Evolutionary conservation across 352 stramenopile genomes (phyloP).

Genomic region (Pythium diclinum): DNA sequence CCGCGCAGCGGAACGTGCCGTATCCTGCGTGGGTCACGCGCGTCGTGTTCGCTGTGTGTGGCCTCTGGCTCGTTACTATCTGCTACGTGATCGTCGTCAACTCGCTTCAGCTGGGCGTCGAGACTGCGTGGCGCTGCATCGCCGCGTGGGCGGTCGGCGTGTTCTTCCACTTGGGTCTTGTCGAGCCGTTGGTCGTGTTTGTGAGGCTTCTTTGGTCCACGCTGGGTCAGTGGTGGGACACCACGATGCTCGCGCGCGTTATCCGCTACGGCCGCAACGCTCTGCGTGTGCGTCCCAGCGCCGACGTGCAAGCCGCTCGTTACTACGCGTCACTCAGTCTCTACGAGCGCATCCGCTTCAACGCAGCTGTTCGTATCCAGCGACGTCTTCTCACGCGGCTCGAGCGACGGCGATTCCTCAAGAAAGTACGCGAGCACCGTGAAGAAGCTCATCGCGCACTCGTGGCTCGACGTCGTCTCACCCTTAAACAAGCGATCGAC

Average conservation of each 20-base stretch:
- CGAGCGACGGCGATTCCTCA: slow-evolving; percentile 47
- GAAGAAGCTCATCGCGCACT: slow-evolving; percentile 42
- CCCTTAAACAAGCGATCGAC: slow-evolving; percentile 49
- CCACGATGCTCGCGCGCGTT: slow-evolving; percentile 38
- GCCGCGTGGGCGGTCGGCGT: slow-evolving; percentile 45
- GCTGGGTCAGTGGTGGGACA: slow-evolving; percentile 53
- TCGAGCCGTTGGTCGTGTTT: slow-evolving; percentile 60
- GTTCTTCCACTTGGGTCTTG: slow-evolving; percentile 40
- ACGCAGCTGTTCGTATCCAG: slow-evolving; percentile 64
- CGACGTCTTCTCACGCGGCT: slow-evolving; percentile 55
- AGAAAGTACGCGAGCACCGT: slow-evolving; percentile 38
- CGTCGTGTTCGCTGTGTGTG: slow-evolving; percentile 44
- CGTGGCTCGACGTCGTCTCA: slow-evolving; percentile 35
- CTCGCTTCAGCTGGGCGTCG: slow-evolving; percentile 42
- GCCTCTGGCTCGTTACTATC: slow-evolving; percentile 43
- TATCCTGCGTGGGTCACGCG: slow-evolving; percentile 69
- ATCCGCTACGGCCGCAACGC: slow-evolving; percentile 42
- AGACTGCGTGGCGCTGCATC: slow-evolving; percentile 53
- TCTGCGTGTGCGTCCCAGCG: slow-evolving; percentile 47
- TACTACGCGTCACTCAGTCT: slow-evolving; percentile 55
- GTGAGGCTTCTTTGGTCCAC: slow-evolving; percentile 44
- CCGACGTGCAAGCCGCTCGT: slow-evolving; percentile 22
- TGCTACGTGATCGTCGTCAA: slow-evolving; percentile 40
- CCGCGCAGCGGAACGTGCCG: slow-evolving; percentile 35
- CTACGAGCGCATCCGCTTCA: slow-evolving; percentile 70